Evolutionary conservation across 1,139 yeast species (phyloP), one percentile per base, ranked within the genome.

Genomic region (Komagataea norvegica): DNA sequence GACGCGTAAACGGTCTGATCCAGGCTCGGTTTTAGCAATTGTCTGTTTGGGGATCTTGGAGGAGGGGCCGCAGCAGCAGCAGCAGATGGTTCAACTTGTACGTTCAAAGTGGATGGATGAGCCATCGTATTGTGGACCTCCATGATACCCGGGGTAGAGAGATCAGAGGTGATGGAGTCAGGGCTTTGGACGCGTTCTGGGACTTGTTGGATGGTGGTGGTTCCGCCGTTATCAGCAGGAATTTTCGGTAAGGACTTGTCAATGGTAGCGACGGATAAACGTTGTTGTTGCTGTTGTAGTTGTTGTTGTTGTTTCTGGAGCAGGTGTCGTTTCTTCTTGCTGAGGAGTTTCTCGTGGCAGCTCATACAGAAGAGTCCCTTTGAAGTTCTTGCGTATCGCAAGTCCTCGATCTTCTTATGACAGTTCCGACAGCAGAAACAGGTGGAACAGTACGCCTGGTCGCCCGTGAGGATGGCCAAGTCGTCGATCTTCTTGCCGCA

Each of bases 391-490:
- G 98, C 98, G 56, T 91, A 93, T 46, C 89, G 70, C 50, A 89
- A 67, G 60, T 91, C 96, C 54, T 86, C 95, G 45, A 91, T 91
- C 48, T 83, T 82, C 48, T 77, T 77, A 56, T 84, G 84, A 65
- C 98, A 91, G 48, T 87, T 81, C 38, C 95, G 78, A 60, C 98
- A 91, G 51, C 81, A 79, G 64, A 91, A 91, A 62, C 98, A 91
- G 36, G 74, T 72, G 6, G 95, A 79, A 60, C 98, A 93, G 57
- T 87, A 91, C 4, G 97, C 96, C 56, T 86, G 94, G 52, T 83
- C 94, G 17, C 96, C 96, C 1, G 97, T 88, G 4, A 65, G 55
- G 27, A 91, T 89, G n/a, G 98, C 98, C 65, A 89, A 69, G 59
- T 91, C 96, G 55, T 87, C 95, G 46, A 91, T 91, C 59, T 88